These are phyloP conservation scores for Cladosporium sp. DNA, from an alignment of 2,329 filamentous ascomycete genomes.

Conservation along the genomic window DNA sequence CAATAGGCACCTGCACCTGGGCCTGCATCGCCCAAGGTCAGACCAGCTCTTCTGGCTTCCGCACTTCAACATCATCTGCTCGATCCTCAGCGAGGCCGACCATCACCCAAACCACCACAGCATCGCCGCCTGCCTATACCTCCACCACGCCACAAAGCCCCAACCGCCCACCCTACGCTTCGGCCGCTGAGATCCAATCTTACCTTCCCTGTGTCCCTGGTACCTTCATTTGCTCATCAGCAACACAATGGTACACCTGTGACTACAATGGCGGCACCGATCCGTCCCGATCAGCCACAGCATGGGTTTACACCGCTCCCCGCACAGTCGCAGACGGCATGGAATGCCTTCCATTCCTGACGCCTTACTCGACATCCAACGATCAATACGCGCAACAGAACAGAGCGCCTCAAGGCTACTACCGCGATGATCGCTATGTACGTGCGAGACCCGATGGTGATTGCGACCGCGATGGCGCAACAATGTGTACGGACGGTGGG, in stretches of 20 bases:
- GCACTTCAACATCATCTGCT: constrained; percentile 15
- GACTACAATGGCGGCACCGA: constrained; percentile 32
- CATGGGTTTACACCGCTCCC: constrained; percentile 36
- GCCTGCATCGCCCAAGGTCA: constrained; percentile 22
- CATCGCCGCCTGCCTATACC: constrained; percentile 8
- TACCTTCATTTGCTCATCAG: constrained; percentile 42
- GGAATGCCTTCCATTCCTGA: constrained; percentile 38
- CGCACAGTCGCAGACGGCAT: constrained; percentile 39
- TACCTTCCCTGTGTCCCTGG: constrained; percentile 42
- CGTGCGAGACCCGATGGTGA: constrained; percentile 31
- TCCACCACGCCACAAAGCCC: constrained; percentile 20
- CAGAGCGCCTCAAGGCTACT: constrained; percentile 29
- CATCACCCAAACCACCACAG: background rate
- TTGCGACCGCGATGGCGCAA: constrained; percentile 29
- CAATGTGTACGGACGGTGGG: constrained; percentile 33
- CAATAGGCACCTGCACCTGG: constrained; percentile 26
- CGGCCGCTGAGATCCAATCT: constrained; percentile 31
- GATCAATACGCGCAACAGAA: constrained; percentile 30
- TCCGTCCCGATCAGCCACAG: constrained; percentile 16
- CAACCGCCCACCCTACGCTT: constrained; percentile 25
- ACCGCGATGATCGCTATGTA: constrained; percentile 37
- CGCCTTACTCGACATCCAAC: constrained; percentile 27
- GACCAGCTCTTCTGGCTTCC: constrained; percentile 20
- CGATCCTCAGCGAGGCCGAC: background rate
- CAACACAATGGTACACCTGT: constrained; percentile 40